phyloP scores from a whole-genome alignment of 1,139 yeast species.

The Diutina scorzettiae region DNA sequence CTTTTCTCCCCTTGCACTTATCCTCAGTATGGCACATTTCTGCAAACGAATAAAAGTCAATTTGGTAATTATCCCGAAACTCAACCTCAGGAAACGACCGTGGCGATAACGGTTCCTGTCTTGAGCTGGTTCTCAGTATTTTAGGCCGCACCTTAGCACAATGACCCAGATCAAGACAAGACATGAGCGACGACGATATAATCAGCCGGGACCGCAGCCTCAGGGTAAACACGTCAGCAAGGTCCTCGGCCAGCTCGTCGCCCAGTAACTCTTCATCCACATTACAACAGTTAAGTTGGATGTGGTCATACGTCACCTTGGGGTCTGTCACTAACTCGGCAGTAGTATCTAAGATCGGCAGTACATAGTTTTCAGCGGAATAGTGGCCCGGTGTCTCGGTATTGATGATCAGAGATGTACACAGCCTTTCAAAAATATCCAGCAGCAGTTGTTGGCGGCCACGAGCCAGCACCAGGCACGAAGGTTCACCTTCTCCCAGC shows the following conservation, averaged over 20 bases:
- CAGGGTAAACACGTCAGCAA: background rate
- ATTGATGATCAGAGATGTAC: slow-evolving; percentile 1
- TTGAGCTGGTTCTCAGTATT: background rate
- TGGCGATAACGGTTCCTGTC: slow-evolving; percentile 1
- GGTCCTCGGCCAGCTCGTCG: background rate
- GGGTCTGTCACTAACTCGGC: slow-evolving; percentile 21
- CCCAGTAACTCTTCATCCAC: background rate
- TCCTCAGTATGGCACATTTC: slow-evolving; percentile 15
- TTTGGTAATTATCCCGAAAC: slow-evolving; percentile 9
- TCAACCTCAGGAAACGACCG: background rate
- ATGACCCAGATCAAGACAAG: background rate
- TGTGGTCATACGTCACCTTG: slow-evolving; percentile 12
- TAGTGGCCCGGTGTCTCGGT: slow-evolving; percentile 14
- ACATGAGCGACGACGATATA: slow-evolving; percentile 3
- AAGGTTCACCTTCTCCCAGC: background rate
- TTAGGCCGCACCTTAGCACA: background rate
- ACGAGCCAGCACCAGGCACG: background rate
- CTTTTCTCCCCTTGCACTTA: background rate
- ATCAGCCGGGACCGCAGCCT: background rate
- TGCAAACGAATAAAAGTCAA: slow-evolving; percentile 24
- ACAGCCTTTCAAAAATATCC: slow-evolving; percentile 3
- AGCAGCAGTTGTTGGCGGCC: background rate
- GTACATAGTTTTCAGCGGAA: slow-evolving; percentile 19
- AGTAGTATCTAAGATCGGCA: slow-evolving; percentile 22
- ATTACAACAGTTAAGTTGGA: slow-evolving; percentile 4